phyloP scores from a whole-genome alignment of 305 asterid genomes.

The Salvia sclarea region DNA sequence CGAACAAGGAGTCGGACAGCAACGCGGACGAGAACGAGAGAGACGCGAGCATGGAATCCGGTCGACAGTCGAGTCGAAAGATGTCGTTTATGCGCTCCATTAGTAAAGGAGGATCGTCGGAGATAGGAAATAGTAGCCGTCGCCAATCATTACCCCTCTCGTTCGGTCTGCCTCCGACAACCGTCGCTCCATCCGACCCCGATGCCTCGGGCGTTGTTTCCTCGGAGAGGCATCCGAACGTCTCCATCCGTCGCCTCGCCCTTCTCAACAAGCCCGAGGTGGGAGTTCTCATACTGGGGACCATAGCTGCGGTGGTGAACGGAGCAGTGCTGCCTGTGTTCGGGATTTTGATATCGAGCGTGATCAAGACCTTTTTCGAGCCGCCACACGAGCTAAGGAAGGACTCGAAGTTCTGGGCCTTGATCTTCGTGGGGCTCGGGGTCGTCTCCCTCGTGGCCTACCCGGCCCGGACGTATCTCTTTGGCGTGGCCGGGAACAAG shows the following conservation, averaged over 20 bases:
- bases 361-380: conserved; percentile 49
- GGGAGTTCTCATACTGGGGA: conserved; percentile 48
- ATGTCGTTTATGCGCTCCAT: conserved; percentile 58
- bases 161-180: conserved; percentile 60
- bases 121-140: conserved; percentile 60
- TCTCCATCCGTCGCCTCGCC: conserved; percentile 51
- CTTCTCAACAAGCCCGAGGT: conserved; percentile 54
- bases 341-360: conserved; percentile 54
- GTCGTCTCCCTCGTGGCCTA: conserved; percentile 40
- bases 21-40: conserved; percentile 48
- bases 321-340: conserved; percentile 63
- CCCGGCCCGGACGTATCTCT: conserved; percentile 54
- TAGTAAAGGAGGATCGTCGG: conserved; percentile 72
- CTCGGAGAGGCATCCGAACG: conserved; percentile 45
- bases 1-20: conserved; percentile 36
- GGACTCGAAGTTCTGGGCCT: conserved; percentile 55
- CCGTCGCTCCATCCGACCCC: conserved; percentile 39
- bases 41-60: conserved; percentile 43
- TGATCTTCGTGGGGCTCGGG: conserved; percentile 49
- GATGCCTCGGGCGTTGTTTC: neutral
- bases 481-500: conserved; percentile 73
- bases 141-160: conserved; percentile 52
- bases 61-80: conserved; percentile 56
- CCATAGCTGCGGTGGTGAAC: conserved; percentile 46
- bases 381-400: conserved; percentile 47